A percentile compares a stretch with the other conserved stretches of the same genome.
Evolutionary conservation across 805 yeast species (phyloP).

Genomic region (Pichia thaimueangensis): DNA sequence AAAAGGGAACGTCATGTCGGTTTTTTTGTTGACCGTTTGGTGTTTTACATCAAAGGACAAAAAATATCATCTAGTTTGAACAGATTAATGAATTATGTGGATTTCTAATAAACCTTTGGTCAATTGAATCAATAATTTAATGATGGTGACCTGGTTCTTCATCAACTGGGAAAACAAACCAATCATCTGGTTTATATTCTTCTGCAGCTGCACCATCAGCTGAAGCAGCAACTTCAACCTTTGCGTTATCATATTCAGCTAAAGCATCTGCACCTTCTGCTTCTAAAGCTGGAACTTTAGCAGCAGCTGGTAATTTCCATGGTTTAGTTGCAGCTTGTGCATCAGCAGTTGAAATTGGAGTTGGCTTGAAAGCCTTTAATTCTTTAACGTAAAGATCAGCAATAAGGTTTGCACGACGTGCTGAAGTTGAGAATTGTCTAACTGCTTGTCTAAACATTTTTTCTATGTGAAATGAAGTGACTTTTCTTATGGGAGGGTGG

Average conservation of each 20-base stretch:
- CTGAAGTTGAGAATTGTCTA: slow-evolving; percentile 25
- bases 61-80: no score
- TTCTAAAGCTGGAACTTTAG: slow-evolving; percentile 67
- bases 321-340: slow-evolving; percentile 74
- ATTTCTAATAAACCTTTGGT: no score
- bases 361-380: slow-evolving; percentile 83
- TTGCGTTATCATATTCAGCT: slow-evolving; percentile 58
- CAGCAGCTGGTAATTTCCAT: slow-evolving; percentile 78
- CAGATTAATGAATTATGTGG: no score
- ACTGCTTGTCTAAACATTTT: slow-evolving; percentile 21
- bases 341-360: slow-evolving; percentile 63
- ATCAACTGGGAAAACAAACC: slow-evolving; percentile 76
- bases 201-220: slow-evolving; percentile 37
- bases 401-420: slow-evolving; percentile 45
- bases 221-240: slow-evolving; percentile 68
- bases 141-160: slow-evolving; percentile 35
- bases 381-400: slow-evolving; percentile 84
- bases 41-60: no score
- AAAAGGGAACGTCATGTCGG: background rate
- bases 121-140: slow-evolving; percentile 6
- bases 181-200: slow-evolving; percentile 54
- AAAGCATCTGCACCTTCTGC: slow-evolving; percentile 60
- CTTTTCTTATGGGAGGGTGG: no score
- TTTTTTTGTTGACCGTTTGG: no score
- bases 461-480: background rate